Conservation (phyloP, 257 asterid species). For the Capsicum chinense region DNA sequence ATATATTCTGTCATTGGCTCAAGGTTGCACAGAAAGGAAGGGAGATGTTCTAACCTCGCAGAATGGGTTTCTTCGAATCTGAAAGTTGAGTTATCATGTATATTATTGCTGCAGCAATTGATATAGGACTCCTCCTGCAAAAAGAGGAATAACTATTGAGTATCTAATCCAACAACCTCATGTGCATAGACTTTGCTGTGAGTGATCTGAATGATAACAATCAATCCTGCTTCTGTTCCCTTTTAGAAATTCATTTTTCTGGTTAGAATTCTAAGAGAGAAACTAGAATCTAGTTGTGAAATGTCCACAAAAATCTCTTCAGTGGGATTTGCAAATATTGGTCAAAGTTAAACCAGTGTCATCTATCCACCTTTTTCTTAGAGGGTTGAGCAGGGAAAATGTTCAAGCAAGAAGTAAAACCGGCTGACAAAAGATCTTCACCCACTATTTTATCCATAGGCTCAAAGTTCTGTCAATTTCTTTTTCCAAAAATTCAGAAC, state of each 20-base stretch:
- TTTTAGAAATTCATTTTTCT: slow-evolving; percentile 12
- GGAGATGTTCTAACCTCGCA: slow-evolving; percentile 58
- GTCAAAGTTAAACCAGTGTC: not conserved
- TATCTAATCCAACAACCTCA: not conserved
- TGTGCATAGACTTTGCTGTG: not conserved
- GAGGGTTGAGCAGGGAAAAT: not conserved
- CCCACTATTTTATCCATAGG: not conserved
- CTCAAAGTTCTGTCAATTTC: too few species aligned
- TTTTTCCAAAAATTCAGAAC: not conserved
- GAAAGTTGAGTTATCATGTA: slow-evolving; percentile 86
- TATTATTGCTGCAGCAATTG: slow-evolving; percentile 88
- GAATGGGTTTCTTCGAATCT: slow-evolving; percentile 64
- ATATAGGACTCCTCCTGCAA: slow-evolving; percentile 90
- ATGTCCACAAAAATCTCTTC: not conserved
- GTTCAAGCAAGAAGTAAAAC: not conserved
- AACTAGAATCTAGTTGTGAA: not conserved
- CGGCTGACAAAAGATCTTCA: not conserved
- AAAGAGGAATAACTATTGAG: not conserved
- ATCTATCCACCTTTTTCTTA: not conserved
- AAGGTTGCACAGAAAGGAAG: slow-evolving; percentile 21
- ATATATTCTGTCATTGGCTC: not conserved
- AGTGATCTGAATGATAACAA: not conserved
- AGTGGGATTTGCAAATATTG: not conserved
- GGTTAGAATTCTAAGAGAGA: not conserved
- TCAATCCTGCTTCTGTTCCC: not conserved